phyloP scores from a whole-genome alignment of 108 stramenopile genomes.

The Nitzschia inconspicua region DNA sequence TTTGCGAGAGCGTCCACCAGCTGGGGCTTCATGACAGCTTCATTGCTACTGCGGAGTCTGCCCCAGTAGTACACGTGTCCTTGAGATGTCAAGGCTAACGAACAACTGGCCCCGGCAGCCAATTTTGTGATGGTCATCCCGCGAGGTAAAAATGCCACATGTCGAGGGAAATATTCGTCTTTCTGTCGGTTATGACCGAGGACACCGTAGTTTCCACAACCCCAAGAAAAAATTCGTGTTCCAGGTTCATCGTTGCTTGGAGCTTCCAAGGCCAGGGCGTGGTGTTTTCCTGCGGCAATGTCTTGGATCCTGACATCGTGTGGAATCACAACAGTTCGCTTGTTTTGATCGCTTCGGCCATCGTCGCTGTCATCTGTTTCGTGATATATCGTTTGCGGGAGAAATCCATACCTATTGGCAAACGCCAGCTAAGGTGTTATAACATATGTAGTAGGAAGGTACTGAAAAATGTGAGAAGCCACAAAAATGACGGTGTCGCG shows the following conservation, averaged over 20 bases:
- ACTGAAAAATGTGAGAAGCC: no score
- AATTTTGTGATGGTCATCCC: conserved; percentile 38
- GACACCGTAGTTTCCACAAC: conserved; percentile 85
- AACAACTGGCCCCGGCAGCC: conserved; percentile 66
- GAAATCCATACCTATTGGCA: conserved; percentile 68
- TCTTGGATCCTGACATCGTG: conserved; percentile 46
- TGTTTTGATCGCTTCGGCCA: conserved; percentile 14
- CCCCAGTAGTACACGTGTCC: conserved; percentile 91
- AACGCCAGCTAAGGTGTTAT: no score
- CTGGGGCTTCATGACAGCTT: conserved; percentile 81
- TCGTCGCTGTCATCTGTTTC: conserved; percentile 49
- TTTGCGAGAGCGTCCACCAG: conserved; percentile 81
- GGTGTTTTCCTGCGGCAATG: conserved; percentile 82
- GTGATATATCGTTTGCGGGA: conserved; percentile 47
- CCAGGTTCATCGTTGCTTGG: conserved; percentile 15
- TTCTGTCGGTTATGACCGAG: conserved; percentile 81
- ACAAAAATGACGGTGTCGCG: no score
- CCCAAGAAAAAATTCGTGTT: conserved; percentile 77
- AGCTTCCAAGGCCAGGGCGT: conserved; percentile 79
- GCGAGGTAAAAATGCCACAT: conserved; percentile 48
- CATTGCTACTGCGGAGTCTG: conserved; percentile 62
- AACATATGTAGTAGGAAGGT: no score
- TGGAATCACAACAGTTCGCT: conserved; percentile 38
- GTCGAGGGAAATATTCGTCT: conserved; percentile 79
- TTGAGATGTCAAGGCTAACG: conserved; percentile 51